These are phyloP conservation scores for Trichoderma sp. DNA, from an alignment of 2,329 filamentous ascomycete genomes.

Conservation along the genomic window DNA sequence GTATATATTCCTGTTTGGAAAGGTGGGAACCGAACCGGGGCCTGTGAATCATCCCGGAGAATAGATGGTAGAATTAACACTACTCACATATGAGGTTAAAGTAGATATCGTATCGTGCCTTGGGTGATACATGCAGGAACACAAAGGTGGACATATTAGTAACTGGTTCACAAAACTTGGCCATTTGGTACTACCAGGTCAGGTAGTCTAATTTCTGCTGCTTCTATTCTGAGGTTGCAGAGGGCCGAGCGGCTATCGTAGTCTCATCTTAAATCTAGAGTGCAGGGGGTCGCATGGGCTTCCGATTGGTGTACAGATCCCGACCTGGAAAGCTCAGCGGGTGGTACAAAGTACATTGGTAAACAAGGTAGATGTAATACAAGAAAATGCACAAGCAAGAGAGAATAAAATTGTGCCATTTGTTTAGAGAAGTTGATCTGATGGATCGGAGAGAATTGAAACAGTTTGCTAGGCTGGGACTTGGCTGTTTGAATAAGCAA, in stretches of 20 bases:
- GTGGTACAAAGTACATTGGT: not conserved
- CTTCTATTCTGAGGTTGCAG: conserved; percentile 6
- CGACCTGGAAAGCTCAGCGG: not conserved
- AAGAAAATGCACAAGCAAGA: not conserved
- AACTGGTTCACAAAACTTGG: not conserved
- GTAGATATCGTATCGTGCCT: not conserved
- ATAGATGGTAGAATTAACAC: not conserved
- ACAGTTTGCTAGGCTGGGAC: not conserved
- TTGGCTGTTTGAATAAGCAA: not conserved
- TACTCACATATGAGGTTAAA: not conserved
- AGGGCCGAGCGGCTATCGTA: conserved; percentile 11
- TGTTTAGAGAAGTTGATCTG: not conserved
- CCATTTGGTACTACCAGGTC: not conserved
- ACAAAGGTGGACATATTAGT: not conserved
- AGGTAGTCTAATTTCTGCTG: not conserved
- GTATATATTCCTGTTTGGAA: not conserved
- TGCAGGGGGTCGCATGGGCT: conserved; percentile 1
- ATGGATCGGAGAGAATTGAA: not conserved
- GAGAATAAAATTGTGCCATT: not conserved
- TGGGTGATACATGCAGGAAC: not conserved
- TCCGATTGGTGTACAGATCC: not conserved
- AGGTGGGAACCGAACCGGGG: not conserved
- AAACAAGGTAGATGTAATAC: not conserved
- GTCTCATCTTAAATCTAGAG: conserved; percentile 11
- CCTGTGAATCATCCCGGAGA: not conserved